Percentiles rank a stretch among this genome's conserved stretches.
Conservation (phyloP, 2,329 filamentous ascomycete genomes). For the Penicillium sp. region DNA sequence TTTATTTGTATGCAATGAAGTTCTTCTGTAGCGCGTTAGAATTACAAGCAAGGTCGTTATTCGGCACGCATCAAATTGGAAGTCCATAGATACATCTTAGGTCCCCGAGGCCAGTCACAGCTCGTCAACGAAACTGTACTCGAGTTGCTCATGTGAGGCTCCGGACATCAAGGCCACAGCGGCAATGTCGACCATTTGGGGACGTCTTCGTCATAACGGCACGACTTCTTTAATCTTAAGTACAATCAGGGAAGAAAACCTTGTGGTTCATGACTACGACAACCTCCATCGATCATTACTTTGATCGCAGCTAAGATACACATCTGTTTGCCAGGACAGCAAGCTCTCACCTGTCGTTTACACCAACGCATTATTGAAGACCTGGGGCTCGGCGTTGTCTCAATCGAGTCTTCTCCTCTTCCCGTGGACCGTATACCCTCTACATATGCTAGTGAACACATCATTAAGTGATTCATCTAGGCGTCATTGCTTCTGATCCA, state of each 20-base stretch:
- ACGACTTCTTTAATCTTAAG: too few species aligned
- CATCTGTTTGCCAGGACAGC: not conserved
- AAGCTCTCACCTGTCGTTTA: not conserved
- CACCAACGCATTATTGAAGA: not conserved
- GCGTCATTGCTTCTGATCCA: not conserved
- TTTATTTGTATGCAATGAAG: not conserved
- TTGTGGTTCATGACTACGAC: not conserved
- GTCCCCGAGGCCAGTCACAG: not conserved
- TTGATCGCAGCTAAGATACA: too few species aligned
- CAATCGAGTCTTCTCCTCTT: not conserved
- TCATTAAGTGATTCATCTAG: too few species aligned
- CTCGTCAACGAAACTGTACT: not conserved
- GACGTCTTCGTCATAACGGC: too few species aligned
- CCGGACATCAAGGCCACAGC: too few species aligned
- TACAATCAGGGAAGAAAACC: too few species aligned
- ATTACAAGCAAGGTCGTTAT: not conserved
- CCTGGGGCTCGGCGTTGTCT: not conserved
- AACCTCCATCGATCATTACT: not conserved
- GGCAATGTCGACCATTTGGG: not conserved
- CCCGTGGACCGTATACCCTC: not conserved
- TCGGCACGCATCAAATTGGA: not conserved
- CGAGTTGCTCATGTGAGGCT: not conserved
- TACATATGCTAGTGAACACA: not conserved
- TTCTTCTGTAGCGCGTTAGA: not conserved
- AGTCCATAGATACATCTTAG: not conserved